A percentile compares a stretch with the other conserved stretches of the same genome.
Evolutionary conservation across 78 protist genomes (phyloP).

Genomic region (Dictyostelium purpureum): DNA sequence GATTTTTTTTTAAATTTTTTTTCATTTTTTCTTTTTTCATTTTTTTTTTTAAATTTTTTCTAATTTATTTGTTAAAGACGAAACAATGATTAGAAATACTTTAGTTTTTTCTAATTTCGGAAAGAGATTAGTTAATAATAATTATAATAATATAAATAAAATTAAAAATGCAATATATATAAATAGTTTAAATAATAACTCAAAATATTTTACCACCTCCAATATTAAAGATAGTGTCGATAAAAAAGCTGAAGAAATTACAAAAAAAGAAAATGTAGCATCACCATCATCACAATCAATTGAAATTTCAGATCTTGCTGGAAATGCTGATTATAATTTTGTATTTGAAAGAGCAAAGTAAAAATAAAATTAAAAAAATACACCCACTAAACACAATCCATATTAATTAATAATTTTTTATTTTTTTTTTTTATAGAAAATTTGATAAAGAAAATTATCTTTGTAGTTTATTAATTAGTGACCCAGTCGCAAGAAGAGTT

Average conservation of each 20-base stretch:
- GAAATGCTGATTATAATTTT: constrained; percentile 28
- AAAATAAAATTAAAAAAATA: too few species aligned
- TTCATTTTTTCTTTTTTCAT: too few species aligned
- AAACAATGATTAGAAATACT: too few species aligned
- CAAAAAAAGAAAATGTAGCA: not conserved
- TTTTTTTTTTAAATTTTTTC: too few species aligned
- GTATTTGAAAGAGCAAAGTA: constrained; percentile 59
- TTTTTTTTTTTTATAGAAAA: not conserved
- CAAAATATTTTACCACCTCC: not conserved
- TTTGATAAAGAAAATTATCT: constrained; percentile 53
- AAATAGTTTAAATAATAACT: too few species aligned
- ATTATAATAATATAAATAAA: too few species aligned
- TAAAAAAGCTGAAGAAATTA: not conserved
- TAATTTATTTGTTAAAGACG: too few species aligned
- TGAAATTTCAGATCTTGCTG: constrained; percentile 1
- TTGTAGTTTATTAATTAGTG: constrained; percentile 30
- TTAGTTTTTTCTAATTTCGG: too few species aligned
- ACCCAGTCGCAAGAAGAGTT: constrained; percentile 21
- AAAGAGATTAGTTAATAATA: too few species aligned
- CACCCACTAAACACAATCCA: not conserved
- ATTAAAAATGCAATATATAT: too few species aligned
- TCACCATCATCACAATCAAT: constrained; percentile 62
- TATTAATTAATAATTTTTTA: not conserved
- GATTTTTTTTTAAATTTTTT: too few species aligned
- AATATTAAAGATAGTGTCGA: not conserved